Percentiles rank a stretch among this genome's conserved stretches.
Conservation (phyloP, 371 early-diverging fungal genomes). For the Apophysomyces elegans region DNA sequence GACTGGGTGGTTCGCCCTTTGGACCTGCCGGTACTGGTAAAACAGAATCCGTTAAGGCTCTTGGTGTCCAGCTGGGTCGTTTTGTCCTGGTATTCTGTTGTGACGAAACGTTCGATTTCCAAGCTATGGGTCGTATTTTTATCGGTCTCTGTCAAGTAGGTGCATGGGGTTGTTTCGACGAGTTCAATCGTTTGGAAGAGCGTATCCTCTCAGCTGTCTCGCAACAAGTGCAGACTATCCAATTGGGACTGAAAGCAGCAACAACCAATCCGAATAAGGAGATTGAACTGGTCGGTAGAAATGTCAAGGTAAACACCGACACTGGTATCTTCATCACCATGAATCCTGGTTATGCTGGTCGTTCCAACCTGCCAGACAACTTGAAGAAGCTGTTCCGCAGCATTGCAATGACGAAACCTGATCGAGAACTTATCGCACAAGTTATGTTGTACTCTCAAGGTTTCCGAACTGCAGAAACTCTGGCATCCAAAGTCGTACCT, state of each 20-base stretch:
- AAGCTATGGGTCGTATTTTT: constrained; percentile 99
- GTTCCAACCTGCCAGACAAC: constrained; percentile 98
- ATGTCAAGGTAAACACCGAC: constrained; percentile 81
- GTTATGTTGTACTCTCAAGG: constrained; percentile 99
- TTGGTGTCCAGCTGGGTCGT: constrained; percentile 94
- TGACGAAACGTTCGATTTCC: constrained; percentile 99
- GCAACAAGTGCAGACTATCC: constrained; percentile 98
- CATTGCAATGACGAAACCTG: constrained; percentile 98
- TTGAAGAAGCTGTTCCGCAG: constrained; percentile 98
- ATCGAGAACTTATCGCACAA: constrained; percentile 96
- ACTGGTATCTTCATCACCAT: constrained; percentile 99
- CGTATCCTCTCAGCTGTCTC: constrained; percentile 97
- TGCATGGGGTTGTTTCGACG: constrained; percentile 99
- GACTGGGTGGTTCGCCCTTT: constrained; percentile 96
- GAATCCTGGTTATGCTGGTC: constrained; percentile 99
- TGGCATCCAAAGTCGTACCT: constrained; percentile 96
- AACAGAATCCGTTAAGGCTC: constrained; percentile 98
- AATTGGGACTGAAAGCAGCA: constrained; percentile 86
- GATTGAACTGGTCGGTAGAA: constrained; percentile 93
- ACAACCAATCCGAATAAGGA: constrained; percentile 68
- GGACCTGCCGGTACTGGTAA: constrained; percentile 99
- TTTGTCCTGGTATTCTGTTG: constrained; percentile 99
- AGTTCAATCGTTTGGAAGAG: constrained; percentile 98
- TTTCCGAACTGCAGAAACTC: constrained; percentile 92
- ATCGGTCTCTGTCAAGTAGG: constrained; percentile 97